phyloP scores from a whole-genome alignment of 2,329 filamentous ascomycete species.

The Monosporascus sp. region DNA sequence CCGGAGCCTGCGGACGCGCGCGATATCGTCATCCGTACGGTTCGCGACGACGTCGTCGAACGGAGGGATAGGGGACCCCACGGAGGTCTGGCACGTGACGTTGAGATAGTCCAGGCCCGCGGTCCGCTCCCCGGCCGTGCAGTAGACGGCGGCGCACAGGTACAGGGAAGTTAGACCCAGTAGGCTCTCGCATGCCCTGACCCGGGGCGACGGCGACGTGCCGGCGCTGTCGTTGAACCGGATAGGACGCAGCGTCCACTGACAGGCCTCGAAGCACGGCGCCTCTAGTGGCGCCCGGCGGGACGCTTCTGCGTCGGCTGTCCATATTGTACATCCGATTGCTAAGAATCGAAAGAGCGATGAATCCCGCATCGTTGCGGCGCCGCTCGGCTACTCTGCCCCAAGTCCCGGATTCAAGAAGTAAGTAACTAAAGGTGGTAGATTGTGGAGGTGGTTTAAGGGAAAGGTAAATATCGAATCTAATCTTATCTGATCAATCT shows the following conservation, averaged over 20 bases:
- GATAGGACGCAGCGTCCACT: slow-evolving; percentile 20
- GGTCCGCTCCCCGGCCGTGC: slow-evolving; percentile 19
- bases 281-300: not conserved
- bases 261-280: slow-evolving; percentile 29
- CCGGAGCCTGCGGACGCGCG: slow-evolving; percentile 23
- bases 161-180: slow-evolving; percentile 28
- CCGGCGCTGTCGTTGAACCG: slow-evolving; percentile 27
- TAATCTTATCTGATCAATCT: not conserved
- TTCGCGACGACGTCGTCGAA: slow-evolving; percentile 26
- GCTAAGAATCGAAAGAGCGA: not conserved
- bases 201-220: slow-evolving; percentile 10
- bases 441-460: not conserved
- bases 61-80: slow-evolving; percentile 25
- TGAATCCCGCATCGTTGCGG: not conserved
- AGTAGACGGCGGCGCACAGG: slow-evolving; percentile 33
- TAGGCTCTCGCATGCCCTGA: slow-evolving; percentile 24
- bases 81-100: slow-evolving; percentile 26
- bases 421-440: too few species aligned
- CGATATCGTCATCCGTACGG: slow-evolving; percentile 30
- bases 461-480: not conserved
- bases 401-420: too few species aligned
- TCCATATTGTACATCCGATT: not conserved
- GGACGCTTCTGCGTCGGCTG: not conserved
- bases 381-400: too few species aligned
- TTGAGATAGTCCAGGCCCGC: slow-evolving; percentile 25